Conservation (phyloP, 495 filamentous ascomycete genomes). For the Podospora tetraspora region DNA sequence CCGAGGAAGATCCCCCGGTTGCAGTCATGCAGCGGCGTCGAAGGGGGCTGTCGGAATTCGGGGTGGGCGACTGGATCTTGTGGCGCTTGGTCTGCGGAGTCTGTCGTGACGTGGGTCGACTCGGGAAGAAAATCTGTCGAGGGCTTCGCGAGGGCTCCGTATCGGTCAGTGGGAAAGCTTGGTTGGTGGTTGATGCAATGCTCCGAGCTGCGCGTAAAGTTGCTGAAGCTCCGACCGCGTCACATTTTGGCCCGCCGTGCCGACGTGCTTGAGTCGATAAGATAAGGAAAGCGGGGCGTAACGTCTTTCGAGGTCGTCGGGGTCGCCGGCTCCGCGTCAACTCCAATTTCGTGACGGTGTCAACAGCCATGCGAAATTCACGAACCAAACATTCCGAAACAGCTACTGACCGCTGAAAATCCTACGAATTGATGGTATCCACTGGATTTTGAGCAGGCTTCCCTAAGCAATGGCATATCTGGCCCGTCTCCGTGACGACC, state of each 20-base stretch:
- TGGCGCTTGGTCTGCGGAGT: no score
- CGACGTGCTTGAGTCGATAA: conserved; percentile 4
- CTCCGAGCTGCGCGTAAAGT: not conserved
- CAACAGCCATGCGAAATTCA: not conserved
- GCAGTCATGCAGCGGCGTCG: not conserved
- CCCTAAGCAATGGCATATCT: not conserved
- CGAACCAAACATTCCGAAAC: not conserved
- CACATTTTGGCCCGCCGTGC: not conserved
- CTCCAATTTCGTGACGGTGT: not conserved
- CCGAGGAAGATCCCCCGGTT: not conserved
- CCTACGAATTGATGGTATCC: not conserved
- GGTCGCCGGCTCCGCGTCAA: conserved; percentile 1
- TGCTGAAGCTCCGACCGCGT: conserved; percentile 2
- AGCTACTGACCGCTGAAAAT: not conserved
- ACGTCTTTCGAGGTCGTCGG: not conserved
- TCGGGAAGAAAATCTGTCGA: not conserved
- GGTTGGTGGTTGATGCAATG: not conserved
- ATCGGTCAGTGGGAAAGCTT: not conserved
- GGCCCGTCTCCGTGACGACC: not conserved
- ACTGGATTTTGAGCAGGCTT: not conserved
- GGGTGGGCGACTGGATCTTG: not conserved
- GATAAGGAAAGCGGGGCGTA: conserved; percentile 8
- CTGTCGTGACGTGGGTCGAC: not conserved
- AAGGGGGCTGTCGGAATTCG: not conserved
- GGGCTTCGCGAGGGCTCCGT: not conserved